phyloP scores from a whole-genome alignment of 495 filamentous ascomycete species.

The Podospora tetraspora region DNA sequence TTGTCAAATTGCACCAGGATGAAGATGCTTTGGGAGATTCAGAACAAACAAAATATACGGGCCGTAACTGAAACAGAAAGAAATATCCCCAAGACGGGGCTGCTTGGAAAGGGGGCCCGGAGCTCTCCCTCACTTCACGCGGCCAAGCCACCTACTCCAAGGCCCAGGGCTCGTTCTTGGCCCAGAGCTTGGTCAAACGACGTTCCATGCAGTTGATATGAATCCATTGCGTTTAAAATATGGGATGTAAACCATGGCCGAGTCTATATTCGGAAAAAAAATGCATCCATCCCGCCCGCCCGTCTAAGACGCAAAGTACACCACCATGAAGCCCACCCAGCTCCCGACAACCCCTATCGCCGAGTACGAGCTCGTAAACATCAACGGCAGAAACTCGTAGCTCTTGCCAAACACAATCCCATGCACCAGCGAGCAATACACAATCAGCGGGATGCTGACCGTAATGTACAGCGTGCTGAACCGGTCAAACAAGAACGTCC shows the following conservation, averaged over 20 bases:
- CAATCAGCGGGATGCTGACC: constrained; percentile 78
- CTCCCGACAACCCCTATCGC: constrained; percentile 93
- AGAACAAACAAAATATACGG: neutral
- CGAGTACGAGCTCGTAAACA: constrained; percentile 96
- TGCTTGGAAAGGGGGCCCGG: neutral
- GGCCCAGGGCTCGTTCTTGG: no score
- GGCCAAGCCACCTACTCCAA: neutral
- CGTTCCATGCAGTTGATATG: neutral
- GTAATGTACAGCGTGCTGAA: constrained; percentile 85
- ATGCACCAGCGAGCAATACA: constrained; percentile 83
- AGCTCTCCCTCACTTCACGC: neutral
- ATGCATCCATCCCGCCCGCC: neutral
- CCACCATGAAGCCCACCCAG: constrained; percentile 92
- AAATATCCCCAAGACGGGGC: neutral
- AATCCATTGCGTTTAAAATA: neutral
- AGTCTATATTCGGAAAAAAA: neutral
- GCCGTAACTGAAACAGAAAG: neutral
- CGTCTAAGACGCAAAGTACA: constrained; percentile 71
- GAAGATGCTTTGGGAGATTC: neutral
- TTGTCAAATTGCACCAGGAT: neutral
- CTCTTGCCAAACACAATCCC: constrained; percentile 72
- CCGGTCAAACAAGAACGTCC: constrained; percentile 84
- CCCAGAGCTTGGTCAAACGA: neutral
- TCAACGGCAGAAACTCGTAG: constrained; percentile 87
- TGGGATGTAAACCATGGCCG: neutral